phyloP scores from a whole-genome alignment of 139 green algal genomes.

The Medakamo hakoo region DNA sequence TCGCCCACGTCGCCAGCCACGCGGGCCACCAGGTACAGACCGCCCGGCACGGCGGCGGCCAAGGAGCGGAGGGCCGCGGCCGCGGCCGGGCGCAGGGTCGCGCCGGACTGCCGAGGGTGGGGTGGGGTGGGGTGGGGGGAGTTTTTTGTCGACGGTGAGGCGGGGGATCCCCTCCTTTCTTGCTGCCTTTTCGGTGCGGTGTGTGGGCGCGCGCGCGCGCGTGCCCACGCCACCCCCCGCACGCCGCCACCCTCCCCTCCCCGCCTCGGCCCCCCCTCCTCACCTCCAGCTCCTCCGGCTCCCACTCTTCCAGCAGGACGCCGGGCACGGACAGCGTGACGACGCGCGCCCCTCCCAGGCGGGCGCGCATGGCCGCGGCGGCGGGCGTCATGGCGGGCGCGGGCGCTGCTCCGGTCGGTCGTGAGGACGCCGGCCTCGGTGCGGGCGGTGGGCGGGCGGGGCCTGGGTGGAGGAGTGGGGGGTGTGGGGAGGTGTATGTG shows the following conservation, averaged over 20 bases:
- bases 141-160: too few species aligned
- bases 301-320: conserved; percentile 30
- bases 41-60: background rate
- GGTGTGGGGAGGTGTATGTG: too few species aligned
- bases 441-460: too few species aligned
- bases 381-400: background rate
- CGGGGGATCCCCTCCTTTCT: too few species aligned
- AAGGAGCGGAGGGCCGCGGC: conserved; percentile 29
- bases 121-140: background rate
- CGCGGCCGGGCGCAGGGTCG: conserved; percentile 18
- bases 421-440: too few species aligned
- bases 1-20: conserved; percentile 30
- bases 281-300: conserved; percentile 19
- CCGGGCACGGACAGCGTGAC: conserved; percentile 38
- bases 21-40: conserved; percentile 14
- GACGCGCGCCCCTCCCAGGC: conserved; percentile 24
- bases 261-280: too few species aligned
- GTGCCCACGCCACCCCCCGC: too few species aligned
- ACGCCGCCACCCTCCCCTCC: too few species aligned
- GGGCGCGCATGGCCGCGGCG: conserved; percentile 11
- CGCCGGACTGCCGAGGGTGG: conserved; percentile 17
- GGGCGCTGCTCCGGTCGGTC: too few species aligned
- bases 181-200: too few species aligned
- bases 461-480: too few species aligned
- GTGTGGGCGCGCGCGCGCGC: too few species aligned